A percentile compares a stretch with the other conserved stretches of the same genome.
Conservation (phyloP, 2,329 filamentous ascomycete genomes). For the Penicillium sp. region DNA sequence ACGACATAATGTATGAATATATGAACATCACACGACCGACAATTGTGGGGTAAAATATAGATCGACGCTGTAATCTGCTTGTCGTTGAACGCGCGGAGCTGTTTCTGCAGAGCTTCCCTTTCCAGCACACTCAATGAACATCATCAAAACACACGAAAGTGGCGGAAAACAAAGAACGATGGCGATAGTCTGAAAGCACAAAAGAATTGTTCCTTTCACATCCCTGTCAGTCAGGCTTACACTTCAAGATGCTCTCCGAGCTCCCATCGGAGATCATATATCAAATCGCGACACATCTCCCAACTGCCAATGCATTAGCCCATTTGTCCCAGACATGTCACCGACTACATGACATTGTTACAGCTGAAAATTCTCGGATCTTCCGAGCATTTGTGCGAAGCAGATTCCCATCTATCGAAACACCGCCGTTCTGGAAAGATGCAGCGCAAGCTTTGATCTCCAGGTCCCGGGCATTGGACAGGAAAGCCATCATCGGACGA, state of each 20-base stretch:
- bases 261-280: slow-evolving; percentile 48
- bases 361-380: slow-evolving; percentile 50
- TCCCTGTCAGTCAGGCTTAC: not conserved
- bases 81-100: not conserved
- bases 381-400: slow-evolving; percentile 49
- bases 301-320: slow-evolving; percentile 47
- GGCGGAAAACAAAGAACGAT: not conserved
- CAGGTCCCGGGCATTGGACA: slow-evolving; percentile 58
- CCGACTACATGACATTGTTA: slow-evolving; percentile 47
- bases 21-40: not conserved
- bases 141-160: not conserved
- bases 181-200: not conserved
- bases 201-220: not conserved
- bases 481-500: slow-evolving; percentile 56
- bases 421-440: slow-evolving; percentile 49
- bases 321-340: slow-evolving; percentile 49
- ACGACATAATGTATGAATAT: no score
- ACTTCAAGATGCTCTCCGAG: slow-evolving; percentile 32
- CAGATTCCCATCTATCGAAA: slow-evolving; percentile 49
- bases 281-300: slow-evolving; percentile 44
- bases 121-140: not conserved
- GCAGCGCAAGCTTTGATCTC: slow-evolving; percentile 57
- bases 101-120: not conserved
- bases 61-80: not conserved
- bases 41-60: not conserved